phyloP scores from a whole-genome alignment of 169 alveolate species.

The Plasmodium yoelii region DNA sequence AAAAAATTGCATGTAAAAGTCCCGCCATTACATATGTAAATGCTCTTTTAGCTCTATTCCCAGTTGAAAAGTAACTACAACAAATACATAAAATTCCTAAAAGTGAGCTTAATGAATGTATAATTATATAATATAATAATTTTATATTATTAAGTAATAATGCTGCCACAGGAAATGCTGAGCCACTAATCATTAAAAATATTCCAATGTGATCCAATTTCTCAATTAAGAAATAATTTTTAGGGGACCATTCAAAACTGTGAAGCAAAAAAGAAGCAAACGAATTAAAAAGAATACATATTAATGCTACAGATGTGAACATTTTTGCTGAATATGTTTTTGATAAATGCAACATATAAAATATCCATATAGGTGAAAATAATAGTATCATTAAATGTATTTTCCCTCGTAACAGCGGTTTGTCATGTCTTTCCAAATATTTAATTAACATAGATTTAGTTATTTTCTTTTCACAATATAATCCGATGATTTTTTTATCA shows the following conservation, averaged over 20 bases:
- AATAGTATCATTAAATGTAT: slow-evolving; percentile 80
- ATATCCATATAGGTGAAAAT: slow-evolving; percentile 79
- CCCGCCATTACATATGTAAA: slow-evolving; percentile 73
- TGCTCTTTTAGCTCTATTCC: slow-evolving; percentile 68
- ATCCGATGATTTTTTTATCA: slow-evolving; percentile 33
- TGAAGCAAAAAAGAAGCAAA: slow-evolving; percentile 67
- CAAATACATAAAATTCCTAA: slow-evolving; percentile 74
- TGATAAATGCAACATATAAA: slow-evolving; percentile 49
- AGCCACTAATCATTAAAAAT: slow-evolving; percentile 85
- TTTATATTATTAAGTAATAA: slow-evolving; percentile 60
- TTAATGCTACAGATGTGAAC: slow-evolving; percentile 41
- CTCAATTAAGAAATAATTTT: slow-evolving; percentile 31
- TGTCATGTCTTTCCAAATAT: slow-evolving; percentile 62
- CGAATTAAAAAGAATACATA: slow-evolving; percentile 61
- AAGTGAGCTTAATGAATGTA: slow-evolving; percentile 77
- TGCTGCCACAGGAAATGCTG: slow-evolving; percentile 77
- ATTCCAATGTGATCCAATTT: slow-evolving; percentile 77
- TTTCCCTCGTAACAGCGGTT: slow-evolving; percentile 80
- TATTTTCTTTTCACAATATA: slow-evolving; percentile 60
- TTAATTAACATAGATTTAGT: slow-evolving; percentile 47
- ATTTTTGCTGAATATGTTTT: slow-evolving; percentile 35
- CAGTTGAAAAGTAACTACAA: slow-evolving; percentile 30
- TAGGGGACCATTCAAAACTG: slow-evolving; percentile 79
- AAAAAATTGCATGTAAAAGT: slow-evolving; percentile 63
- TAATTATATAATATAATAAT: slow-evolving; percentile 29